These are phyloP conservation scores for Corrigiola litoralis DNA, from an alignment of 179 eudicot genomes.

Conservation along the genomic window DNA sequence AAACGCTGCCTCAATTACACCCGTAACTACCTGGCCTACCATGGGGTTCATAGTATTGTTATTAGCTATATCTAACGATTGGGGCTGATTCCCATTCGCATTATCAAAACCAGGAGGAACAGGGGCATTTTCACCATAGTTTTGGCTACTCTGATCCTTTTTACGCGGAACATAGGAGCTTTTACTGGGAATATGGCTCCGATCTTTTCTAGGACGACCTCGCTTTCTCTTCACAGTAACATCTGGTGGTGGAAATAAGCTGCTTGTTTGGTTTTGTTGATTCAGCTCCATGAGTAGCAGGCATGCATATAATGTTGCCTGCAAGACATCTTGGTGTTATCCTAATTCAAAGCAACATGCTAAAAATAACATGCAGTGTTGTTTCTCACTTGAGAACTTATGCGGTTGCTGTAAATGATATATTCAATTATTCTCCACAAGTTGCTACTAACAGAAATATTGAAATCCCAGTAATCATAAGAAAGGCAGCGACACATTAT, in stretches of 20 bases:
- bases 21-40: conserved; percentile 72
- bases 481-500: no score
- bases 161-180: conserved; percentile 9
- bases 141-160: conserved; percentile 17
- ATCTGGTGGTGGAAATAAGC: conserved; percentile 22
- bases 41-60: conserved; percentile 27
- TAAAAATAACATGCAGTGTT: neutral
- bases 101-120: conserved; percentile 49
- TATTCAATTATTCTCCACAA: no score
- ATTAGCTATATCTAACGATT: conserved; percentile 27
- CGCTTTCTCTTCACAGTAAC: conserved; percentile 57
- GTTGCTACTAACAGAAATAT: no score
- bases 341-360: neutral
- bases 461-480: no score
- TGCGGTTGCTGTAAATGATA: neutral
- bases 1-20: conserved; percentile 74
- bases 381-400: neutral
- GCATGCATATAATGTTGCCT: conserved; percentile 5
- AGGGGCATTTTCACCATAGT: conserved; percentile 20
- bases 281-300: conserved; percentile 35
- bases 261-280: conserved; percentile 36
- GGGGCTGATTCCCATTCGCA: conserved; percentile 32
- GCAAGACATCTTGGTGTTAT: conserved; percentile 8
- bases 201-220: conserved; percentile 89
- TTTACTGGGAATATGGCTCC: conserved; percentile 28